phyloP scores from a whole-genome alignment of 345 rosid species.

The Clarkia xantiana region DNA sequence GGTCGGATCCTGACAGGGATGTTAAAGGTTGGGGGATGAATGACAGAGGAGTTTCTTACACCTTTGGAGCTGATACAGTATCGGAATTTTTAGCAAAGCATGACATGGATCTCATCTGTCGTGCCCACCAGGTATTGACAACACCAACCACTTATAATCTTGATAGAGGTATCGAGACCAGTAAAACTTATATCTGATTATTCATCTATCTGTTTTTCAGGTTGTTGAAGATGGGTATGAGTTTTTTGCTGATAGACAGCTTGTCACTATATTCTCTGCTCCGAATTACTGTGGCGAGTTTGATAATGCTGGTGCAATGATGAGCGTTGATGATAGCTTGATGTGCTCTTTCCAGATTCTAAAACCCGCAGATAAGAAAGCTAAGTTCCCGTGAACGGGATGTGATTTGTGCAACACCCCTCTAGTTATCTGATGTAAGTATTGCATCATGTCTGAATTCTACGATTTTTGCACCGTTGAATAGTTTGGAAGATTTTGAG shows the following conservation, averaged over 20 bases:
- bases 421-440: constrained; percentile 3
- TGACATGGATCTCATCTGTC: constrained; percentile 86
- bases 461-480: too few species aligned
- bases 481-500: too few species aligned
- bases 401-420: not conserved
- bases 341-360: constrained; percentile 96
- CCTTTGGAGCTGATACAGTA: constrained; percentile 83
- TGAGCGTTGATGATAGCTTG: constrained; percentile 76
- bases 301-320: constrained; percentile 98
- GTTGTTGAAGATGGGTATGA: constrained; percentile 62
- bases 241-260: constrained; percentile 89
- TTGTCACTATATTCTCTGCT: constrained; percentile 88
- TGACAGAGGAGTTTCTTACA: constrained; percentile 87
- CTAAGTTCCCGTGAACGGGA: constrained; percentile 15
- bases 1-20: constrained; percentile 95
- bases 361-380: constrained; percentile 78
- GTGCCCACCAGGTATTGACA: constrained; percentile 77
- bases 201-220: constrained; percentile 17
- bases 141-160: not conserved
- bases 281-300: constrained; percentile 96
- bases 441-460: too few species aligned
- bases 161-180: not conserved
- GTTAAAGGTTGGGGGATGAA: constrained; percentile 91
- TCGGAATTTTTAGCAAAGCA: constrained; percentile 58
- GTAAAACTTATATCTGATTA: not conserved